Percentiles rank a stretch among this genome's conserved stretches.
These are phyloP conservation scores for Dactylis glomerata DNA, from an alignment of 176 grass and related monocot species.

Conservation along the genomic window DNA sequence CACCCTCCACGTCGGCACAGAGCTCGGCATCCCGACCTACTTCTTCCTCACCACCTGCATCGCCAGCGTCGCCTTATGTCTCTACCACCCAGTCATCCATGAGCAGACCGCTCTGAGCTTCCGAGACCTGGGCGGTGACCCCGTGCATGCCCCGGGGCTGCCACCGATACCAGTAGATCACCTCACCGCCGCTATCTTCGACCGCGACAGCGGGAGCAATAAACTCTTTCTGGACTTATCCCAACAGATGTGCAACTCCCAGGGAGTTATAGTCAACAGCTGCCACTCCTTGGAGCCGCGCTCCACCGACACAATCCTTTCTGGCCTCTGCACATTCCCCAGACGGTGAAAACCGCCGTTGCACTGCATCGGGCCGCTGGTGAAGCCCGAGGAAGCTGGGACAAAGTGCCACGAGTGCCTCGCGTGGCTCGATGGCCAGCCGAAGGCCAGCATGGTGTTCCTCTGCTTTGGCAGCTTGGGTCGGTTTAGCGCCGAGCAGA, in stretches of 20 bases:
- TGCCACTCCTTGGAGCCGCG: constrained; percentile 49
- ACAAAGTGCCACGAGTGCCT: constrained; percentile 31
- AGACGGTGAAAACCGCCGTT: not conserved
- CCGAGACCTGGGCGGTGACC: not conserved
- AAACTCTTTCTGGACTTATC: not conserved
- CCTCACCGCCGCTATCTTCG: not conserved
- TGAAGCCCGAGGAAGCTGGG: constrained; percentile 16
- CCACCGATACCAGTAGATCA: constrained; percentile 26
- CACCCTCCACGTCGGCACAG: constrained; percentile 30
- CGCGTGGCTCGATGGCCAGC: constrained; percentile 41
- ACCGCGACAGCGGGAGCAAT: constrained; percentile 32
- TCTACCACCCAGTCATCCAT: constrained; percentile 10
- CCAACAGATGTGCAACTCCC: not conserved
- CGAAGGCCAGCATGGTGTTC: constrained; percentile 32
- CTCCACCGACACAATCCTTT: not conserved
- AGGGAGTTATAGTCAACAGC: constrained; percentile 55
- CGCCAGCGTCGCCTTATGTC: not conserved
- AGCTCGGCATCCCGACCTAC: constrained; percentile 51
- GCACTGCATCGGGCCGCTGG: constrained; percentile 40
- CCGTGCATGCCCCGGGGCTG: constrained; percentile 12
- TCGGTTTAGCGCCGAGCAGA: constrained; percentile 20
- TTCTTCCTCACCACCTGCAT: constrained; percentile 35
- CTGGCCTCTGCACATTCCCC: constrained; percentile 11
- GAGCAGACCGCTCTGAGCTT: not conserved
- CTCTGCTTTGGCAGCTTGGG: constrained; percentile 53